phyloP scores from a whole-genome alignment of 1,139 yeast species.

The Magnusiomyces magnusii region DNA sequence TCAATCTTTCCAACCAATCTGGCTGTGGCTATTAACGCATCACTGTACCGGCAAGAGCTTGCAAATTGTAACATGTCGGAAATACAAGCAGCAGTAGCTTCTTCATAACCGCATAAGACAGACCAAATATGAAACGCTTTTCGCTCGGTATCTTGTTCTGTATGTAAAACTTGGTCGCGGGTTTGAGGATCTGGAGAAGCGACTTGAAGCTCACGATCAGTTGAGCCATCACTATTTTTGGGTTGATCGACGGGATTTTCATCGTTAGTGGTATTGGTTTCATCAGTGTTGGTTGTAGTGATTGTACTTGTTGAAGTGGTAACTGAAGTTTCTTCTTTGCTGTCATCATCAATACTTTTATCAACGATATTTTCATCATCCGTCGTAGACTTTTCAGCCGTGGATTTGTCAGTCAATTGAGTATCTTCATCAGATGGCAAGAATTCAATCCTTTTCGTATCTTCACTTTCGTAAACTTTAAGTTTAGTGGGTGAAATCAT shows the following conservation, averaged over 20 bases:
- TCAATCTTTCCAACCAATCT: constrained; percentile 67
- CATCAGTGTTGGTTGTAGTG: too few species aligned
- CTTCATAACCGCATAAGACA: constrained; percentile 82
- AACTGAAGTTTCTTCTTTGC: background rate
- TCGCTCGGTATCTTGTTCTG: constrained; percentile 57
- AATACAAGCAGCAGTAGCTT: constrained; percentile 83
- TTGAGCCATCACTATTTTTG: background rate
- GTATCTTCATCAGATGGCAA: background rate
- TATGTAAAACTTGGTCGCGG: constrained; percentile 45
- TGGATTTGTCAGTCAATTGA: background rate
- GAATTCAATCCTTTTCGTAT: background rate
- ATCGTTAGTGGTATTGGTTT: too few species aligned
- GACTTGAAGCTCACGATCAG: background rate
- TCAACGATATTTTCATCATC: too few species aligned
- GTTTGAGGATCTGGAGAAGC: constrained; percentile 38
- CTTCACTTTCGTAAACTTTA: constrained; percentile 4
- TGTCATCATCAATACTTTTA: too few species aligned
- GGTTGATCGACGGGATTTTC: background rate
- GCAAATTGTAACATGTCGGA: constrained; percentile 89
- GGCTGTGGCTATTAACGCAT: constrained; percentile 69
- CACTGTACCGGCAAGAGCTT: constrained; percentile 62
- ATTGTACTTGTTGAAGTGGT: background rate
- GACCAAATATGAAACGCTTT: constrained; percentile 82
- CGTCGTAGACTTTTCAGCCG: too few species aligned
- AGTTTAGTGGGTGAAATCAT: constrained; percentile 21